Evolutionary conservation across 2,329 filamentous ascomycete species (phyloP).

Genomic region (Diplodia seriata): DNA sequence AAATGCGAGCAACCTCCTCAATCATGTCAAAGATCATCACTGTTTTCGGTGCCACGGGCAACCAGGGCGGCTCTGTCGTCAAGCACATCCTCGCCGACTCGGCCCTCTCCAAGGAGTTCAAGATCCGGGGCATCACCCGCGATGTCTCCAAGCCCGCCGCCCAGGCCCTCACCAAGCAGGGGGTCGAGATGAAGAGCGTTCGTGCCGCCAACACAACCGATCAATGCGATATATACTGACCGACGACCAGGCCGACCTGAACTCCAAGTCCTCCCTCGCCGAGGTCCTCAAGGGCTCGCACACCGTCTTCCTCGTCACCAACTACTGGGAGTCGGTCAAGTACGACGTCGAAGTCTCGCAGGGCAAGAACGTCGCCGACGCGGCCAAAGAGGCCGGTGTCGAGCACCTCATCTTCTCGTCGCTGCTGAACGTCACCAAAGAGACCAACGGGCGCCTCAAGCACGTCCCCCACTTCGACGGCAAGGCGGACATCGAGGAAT

Average conservation of each 20-base stretch:
- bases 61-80: too few species aligned
- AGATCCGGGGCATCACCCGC: too few species aligned
- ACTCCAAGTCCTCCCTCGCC: constrained; percentile 37
- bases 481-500: constrained; percentile 47
- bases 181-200: constrained; percentile 49
- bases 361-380: constrained; percentile 47
- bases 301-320: constrained; percentile 43
- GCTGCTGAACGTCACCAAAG: constrained; percentile 38
- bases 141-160: too few species aligned
- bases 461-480: constrained; percentile 49
- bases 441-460: constrained; percentile 41
- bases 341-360: constrained; percentile 43
- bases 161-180: too few species aligned
- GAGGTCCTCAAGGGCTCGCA: constrained; percentile 38
- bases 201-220: constrained; percentile 49
- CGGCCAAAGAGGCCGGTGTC: constrained; percentile 40
- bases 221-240: background rate
- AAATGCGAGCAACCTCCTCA: too few species aligned
- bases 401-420: constrained; percentile 51
- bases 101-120: too few species aligned
- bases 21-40: too few species aligned
- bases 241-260: constrained; percentile 48
- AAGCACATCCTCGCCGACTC: too few species aligned
- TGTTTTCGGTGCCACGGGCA: too few species aligned
- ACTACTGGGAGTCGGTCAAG: constrained; percentile 27